Base-by-base conservation (phyloP, 768 basidiomycete genomes). In the Hypsizygus marmoreus region DNA sequence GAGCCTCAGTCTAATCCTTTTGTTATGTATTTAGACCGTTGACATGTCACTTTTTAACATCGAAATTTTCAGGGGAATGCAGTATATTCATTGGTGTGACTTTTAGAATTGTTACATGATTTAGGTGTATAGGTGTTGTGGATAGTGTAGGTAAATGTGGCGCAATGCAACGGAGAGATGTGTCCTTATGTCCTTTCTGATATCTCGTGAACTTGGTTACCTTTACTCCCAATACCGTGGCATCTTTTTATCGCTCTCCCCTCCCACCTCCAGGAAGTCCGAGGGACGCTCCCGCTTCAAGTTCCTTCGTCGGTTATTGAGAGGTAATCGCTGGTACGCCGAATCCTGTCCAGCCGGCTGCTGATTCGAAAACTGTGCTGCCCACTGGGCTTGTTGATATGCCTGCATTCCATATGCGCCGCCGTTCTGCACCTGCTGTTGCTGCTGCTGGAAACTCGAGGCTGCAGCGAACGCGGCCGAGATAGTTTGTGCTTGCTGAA, bases 211-310 rank as follows among this genome's bases (percentile, higher is more conserved):
- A n/a, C n/a, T n/a, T n/a, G n/a, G n/a, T 16, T 25, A 29, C 24
- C 5, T 35, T 66, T 65, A 91, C 69, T 92, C 89, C 88, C 88
- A 91, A 56, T 86, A 91, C 53, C 88, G 70, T 38, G 82, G 73
- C 30, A 81, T 67, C 65, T 91, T 90, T 54, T 61, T 73, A 20
- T 86, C 85, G 43, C 67, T 70, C 47, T 84, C 82, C 11, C 74
- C 78, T 2, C 80, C 80, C 9, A 89, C 76, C 57, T 91, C 90
- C 58, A 90, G 64, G 59, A 92, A 92, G 66, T 93, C 91, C 4
- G 86, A 84, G 1, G 90, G 90, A 35, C 90, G 73, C 23, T 92
- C 91, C 7, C 90, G 77, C 66, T 93, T 91, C 53, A 88, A 58
- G 54, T 82, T 82, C 59, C 87, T 72, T 42, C 90, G 77, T 47